Evolutionary conservation across 1,284 basidiomycete genomes (phyloP).

Genomic region (Taiwanofungus camphoratus): DNA sequence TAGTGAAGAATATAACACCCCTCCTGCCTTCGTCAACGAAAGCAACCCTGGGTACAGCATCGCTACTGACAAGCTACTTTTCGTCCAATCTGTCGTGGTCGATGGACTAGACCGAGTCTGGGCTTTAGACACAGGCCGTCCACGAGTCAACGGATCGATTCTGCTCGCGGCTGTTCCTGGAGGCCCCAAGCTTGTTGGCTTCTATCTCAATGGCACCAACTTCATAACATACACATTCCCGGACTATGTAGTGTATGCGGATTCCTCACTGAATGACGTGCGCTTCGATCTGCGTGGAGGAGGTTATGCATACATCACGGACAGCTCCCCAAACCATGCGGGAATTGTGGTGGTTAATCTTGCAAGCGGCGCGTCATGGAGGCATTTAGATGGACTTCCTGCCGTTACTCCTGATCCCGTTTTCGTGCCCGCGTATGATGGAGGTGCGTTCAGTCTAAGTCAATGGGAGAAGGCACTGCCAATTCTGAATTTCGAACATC

Average conservation of each 20-base stretch:
- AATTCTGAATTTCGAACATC: not conserved
- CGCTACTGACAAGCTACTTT: constrained; percentile 22
- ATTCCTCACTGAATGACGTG: constrained; percentile 27
- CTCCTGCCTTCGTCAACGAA: constrained; percentile 15
- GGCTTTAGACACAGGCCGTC: constrained; percentile 26
- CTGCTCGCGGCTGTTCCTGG: constrained; percentile 19
- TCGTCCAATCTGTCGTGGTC: constrained; percentile 26
- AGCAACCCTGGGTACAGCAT: constrained; percentile 18
- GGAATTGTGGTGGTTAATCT: constrained; percentile 27
- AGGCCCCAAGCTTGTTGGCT: constrained; percentile 28
- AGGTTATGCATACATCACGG: constrained; percentile 27
- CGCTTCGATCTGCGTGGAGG: constrained; percentile 25
- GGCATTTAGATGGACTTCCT: constrained; percentile 22
- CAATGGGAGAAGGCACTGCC: not conserved
- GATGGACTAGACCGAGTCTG: constrained; percentile 27
- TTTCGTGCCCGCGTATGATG: constrained; percentile 24
- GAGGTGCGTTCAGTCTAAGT: constrained; percentile 9
- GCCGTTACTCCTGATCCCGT: constrained; percentile 13
- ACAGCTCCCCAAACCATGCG: constrained; percentile 18
- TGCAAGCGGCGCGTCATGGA: constrained; percentile 26
- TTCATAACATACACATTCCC: constrained; percentile 26
- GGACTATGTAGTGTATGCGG: constrained; percentile 19
- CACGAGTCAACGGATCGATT: constrained; percentile 19
- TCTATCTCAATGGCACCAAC: constrained; percentile 22
- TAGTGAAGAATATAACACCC: constrained; percentile 19